These are phyloP conservation scores for Candida tibetensis DNA, from an alignment of 805 yeast genomes.

Conservation along the genomic window DNA sequence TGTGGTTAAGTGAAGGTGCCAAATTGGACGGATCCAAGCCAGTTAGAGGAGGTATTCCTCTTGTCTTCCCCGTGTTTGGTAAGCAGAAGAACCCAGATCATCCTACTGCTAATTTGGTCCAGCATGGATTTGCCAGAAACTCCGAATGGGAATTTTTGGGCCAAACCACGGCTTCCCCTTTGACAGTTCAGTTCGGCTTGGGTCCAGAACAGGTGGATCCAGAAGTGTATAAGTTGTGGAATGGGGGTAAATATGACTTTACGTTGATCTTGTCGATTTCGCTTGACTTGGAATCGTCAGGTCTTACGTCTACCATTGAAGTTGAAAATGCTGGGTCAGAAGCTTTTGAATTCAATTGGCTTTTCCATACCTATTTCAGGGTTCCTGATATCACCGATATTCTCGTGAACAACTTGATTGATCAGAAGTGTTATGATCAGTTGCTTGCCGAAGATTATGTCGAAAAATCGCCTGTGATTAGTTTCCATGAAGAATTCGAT, in stretches of 20 bases:
- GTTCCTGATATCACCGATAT: constrained; percentile 77
- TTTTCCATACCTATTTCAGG: constrained; percentile 86
- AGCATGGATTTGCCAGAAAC: constrained; percentile 94
- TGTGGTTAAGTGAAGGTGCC: constrained; percentile 80
- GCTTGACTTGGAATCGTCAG: constrained; percentile 46
- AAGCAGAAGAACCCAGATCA: constrained; percentile 49
- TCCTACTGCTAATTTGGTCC: constrained; percentile 73
- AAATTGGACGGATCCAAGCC: constrained; percentile 89
- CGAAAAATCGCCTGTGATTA: constrained; percentile 73
- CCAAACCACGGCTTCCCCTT: constrained; percentile 61
- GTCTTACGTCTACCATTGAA: constrained; percentile 66
- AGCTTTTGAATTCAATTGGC: constrained; percentile 83
- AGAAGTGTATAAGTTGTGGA: constrained; percentile 60
- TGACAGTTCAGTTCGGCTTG: constrained; percentile 82
- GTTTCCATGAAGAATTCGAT: constrained; percentile 77
- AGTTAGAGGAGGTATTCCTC: constrained; percentile 95
- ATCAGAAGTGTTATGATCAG: constrained; percentile 73
- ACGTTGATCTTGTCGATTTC: constrained; percentile 39
- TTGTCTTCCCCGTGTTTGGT: constrained; percentile 94
- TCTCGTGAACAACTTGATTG: constrained; percentile 73
- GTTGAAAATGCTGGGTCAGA: constrained; percentile 67
- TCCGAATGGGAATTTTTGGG: constrained; percentile 94
- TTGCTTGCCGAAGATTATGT: constrained; percentile 57
- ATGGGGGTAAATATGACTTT: constrained; percentile 57
- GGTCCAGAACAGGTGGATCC: constrained; percentile 77